These are phyloP conservation scores for Stemphylium vesicarium DNA, from an alignment of 2,329 filamentous ascomycete species.

Conservation along the genomic window DNA sequence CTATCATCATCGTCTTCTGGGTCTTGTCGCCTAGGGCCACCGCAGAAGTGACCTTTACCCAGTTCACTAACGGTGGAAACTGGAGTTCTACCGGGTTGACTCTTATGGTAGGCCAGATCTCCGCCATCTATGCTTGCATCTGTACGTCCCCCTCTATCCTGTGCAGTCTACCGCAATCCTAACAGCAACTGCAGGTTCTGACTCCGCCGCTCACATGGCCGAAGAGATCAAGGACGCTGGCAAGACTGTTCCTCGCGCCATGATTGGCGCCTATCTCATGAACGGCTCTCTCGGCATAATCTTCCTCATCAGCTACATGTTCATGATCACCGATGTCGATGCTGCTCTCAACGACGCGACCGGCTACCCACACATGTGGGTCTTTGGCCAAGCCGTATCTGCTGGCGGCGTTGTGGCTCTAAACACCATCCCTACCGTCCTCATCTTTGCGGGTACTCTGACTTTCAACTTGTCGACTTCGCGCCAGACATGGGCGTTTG, in stretches of 20 bases:
- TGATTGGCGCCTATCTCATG: constrained; percentile 51
- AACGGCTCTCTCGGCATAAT: constrained; percentile 48
- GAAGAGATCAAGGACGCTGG: constrained; percentile 54
- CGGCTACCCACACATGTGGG: constrained; percentile 46
- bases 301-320: constrained; percentile 43
- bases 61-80: constrained; percentile 47
- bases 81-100: constrained; percentile 50
- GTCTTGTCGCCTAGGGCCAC: constrained; percentile 40
- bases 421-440: constrained; percentile 38
- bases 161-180: background rate
- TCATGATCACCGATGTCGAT: constrained; percentile 42
- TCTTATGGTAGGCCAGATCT: constrained; percentile 52
- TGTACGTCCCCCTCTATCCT: constrained; percentile 25
- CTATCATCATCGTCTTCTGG: constrained; percentile 51
- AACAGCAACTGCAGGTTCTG: constrained; percentile 36
- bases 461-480: constrained; percentile 41
- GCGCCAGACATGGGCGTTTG: constrained; percentile 47
- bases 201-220: constrained; percentile 52
- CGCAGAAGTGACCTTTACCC: constrained; percentile 39
- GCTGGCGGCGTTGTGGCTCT: constrained; percentile 38
- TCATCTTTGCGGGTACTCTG: constrained; percentile 41
- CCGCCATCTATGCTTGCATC: constrained; percentile 44
- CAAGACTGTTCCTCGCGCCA: constrained; percentile 50
- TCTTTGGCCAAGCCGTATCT: constrained; percentile 37
- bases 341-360: constrained; percentile 36